phyloP scores from a whole-genome alignment of 1,139 yeast genomes.

The Saccharomyces hybrid region DNA sequence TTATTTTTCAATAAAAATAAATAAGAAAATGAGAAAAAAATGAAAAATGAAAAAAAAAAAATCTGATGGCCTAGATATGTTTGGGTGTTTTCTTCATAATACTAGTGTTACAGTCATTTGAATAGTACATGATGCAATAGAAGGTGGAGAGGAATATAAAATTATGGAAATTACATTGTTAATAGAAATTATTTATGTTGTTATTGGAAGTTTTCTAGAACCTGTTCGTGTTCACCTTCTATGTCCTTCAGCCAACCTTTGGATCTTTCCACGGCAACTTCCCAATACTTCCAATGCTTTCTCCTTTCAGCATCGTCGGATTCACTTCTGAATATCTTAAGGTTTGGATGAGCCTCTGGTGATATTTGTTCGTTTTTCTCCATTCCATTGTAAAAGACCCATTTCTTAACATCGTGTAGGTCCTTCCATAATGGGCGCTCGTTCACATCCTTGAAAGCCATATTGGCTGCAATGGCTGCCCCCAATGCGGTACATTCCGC shows the following conservation, averaged over 20 bases:
- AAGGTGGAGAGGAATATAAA: background rate
- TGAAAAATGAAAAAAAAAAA: background rate
- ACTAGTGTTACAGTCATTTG: background rate
- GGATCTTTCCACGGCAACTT: conserved; percentile 69
- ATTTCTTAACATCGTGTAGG: conserved; percentile 51
- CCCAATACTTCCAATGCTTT: conserved; percentile 69
- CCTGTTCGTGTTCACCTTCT: conserved; percentile 11
- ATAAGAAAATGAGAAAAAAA: background rate
- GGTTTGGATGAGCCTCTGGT: conserved; percentile 12
- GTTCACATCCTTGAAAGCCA: conserved; percentile 48
- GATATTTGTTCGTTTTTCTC: conserved; percentile 24
- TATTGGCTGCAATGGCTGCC: conserved; percentile 93
- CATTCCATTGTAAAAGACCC: conserved; percentile 30
- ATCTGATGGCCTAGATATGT: background rate
- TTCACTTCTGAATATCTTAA: conserved; percentile 44
- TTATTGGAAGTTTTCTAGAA: conserved; percentile 3
- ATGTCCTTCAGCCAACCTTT: conserved; percentile 55
- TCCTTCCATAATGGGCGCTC: conserved; percentile 67
- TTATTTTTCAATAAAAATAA: background rate
- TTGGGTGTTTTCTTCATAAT: background rate
- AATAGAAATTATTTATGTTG: too few species aligned
- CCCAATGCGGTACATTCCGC: conserved; percentile 94
- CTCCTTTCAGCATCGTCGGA: conserved; percentile 57
- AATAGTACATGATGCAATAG: background rate
- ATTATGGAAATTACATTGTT: background rate